phyloP scores from a whole-genome alignment of 306 rosid species.

The Vicia villosa region DNA sequence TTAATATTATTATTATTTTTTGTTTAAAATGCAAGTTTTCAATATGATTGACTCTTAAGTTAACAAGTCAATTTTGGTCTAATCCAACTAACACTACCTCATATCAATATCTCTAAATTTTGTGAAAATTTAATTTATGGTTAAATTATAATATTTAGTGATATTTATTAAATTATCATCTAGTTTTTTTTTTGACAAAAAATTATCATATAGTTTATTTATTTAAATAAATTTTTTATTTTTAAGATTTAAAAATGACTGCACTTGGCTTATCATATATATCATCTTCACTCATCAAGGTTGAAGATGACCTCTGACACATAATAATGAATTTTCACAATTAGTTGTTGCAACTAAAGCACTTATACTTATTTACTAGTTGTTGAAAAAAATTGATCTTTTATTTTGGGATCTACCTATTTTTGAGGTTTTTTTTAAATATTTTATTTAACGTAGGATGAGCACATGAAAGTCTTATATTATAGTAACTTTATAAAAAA shows the following conservation, averaged over 20 bases:
- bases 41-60: slow-evolving; percentile 2
- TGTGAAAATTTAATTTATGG: slow-evolving; percentile 2
- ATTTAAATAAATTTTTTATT: background rate
- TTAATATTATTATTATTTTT: background rate
- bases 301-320: slow-evolving; percentile 40
- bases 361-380: slow-evolving; percentile 37
- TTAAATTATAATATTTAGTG: background rate
- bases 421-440: slow-evolving; percentile 29
- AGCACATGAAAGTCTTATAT: slow-evolving; percentile 21
- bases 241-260: background rate
- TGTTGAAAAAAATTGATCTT: slow-evolving; percentile 37
- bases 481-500: background rate
- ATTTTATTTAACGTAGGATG: slow-evolving; percentile 9
- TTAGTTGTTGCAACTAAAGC: slow-evolving; percentile 36
- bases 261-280: background rate
- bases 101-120: slow-evolving; percentile 9
- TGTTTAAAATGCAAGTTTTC: slow-evolving; percentile 14
- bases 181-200: background rate
- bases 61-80: slow-evolving; percentile 36
- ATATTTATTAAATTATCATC: background rate
- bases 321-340: slow-evolving; percentile 32
- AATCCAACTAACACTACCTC: slow-evolving; percentile 20
- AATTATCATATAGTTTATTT: background rate
- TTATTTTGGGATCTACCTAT: slow-evolving; percentile 34
- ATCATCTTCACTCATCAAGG: slow-evolving; percentile 24